Conservation (phyloP, 1,284 basidiomycete genomes). For the Moniliophthora roreri region DNA sequence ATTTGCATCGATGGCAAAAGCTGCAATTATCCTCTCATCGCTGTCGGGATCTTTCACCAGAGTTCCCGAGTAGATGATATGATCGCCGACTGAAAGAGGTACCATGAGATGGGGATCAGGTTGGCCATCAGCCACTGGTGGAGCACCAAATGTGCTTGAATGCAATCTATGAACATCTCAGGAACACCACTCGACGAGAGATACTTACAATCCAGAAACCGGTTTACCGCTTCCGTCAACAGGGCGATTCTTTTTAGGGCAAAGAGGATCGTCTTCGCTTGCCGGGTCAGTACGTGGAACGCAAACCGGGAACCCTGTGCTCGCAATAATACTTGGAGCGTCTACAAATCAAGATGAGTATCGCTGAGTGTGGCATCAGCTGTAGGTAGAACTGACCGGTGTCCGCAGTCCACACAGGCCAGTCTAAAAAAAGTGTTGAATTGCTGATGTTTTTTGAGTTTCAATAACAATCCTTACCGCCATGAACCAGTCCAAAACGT, state of each 20-base stretch:
- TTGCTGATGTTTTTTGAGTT: too few species aligned
- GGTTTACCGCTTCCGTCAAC: conserved; percentile 12
- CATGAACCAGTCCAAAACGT: conserved; percentile 19
- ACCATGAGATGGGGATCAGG: conserved; percentile 18
- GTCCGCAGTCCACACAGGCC: conserved; percentile 20
- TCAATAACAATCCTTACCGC: too few species aligned
- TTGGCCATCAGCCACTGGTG: conserved; percentile 16
- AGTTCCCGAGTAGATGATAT: conserved; percentile 17
- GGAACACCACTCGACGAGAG: not conserved
- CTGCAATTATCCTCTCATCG: conserved; percentile 13
- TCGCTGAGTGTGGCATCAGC: not conserved
- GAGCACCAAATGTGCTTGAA: conserved; percentile 16
- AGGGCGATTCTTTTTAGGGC: conserved; percentile 18
- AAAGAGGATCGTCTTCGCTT: conserved; percentile 16
- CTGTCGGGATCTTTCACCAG: conserved; percentile 12
- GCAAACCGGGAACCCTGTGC: conserved; percentile 17
- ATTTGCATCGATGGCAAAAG: conserved; percentile 16
- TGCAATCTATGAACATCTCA: not conserved
- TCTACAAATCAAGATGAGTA: not conserved
- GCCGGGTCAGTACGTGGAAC: conserved; percentile 17
- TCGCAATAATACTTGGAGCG: conserved; percentile 15
- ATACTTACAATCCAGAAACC: conserved; percentile 15
- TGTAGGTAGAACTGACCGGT: not conserved
- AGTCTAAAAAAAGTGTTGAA: too few species aligned
- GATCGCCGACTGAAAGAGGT: conserved; percentile 12